Base-by-base conservation (phyloP, 2,329 filamentous ascomycete species). In the Fusarium caatingaense region DNA sequence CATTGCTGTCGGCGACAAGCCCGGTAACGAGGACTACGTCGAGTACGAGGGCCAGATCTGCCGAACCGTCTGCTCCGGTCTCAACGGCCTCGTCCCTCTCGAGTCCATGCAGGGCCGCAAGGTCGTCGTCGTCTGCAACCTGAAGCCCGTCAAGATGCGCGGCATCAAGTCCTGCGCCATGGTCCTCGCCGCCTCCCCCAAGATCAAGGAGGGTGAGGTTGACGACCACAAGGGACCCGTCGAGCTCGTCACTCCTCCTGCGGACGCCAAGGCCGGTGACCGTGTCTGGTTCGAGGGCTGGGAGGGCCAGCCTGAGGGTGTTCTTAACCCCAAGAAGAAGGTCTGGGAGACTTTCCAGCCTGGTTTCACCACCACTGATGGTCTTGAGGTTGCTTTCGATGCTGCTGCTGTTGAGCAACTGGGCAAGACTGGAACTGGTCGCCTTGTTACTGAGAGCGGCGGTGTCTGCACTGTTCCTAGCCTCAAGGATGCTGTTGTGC, bases 241-340 rank as follows among this genome's bases (percentile, higher is more conserved):
- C 63, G 96, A 99, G 86, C 88, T 99, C 23, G 95, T 98, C 56
- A 89, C 84, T 68, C 94, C 95, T 1, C 96, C 96, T 2, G 88
- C 86, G 20, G 93, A 88, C 42, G 87, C 93, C 45, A 89, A 91
- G 78, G 93, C 94, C 8, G 96, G 96, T 62, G 93, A 97, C 78
- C 86, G 93, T 16, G 92, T 98, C 54, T 94, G 87, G 86, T 99
- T 99, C 78, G 93, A 98, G 79, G 96, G 96, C 49, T 99, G 93
- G 91, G 87, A 93, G 80, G 94, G 93, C 64, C 92, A 97, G 85
- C 94, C 96, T 1, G 96, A 99, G 87, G 91, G 91, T 68, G 89
- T 95, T 54, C 87, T 99, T 61, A 99, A 98, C 87, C 96, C 96
- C 62, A 99, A 99, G 91, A 99, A 98, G 90, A 98, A 98, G 90